A percentile compares a stretch with the other conserved stretches of the same genome.
phyloP scores from a whole-genome alignment of 805 yeast species.

The Starmerella khaoyaiensis region DNA sequence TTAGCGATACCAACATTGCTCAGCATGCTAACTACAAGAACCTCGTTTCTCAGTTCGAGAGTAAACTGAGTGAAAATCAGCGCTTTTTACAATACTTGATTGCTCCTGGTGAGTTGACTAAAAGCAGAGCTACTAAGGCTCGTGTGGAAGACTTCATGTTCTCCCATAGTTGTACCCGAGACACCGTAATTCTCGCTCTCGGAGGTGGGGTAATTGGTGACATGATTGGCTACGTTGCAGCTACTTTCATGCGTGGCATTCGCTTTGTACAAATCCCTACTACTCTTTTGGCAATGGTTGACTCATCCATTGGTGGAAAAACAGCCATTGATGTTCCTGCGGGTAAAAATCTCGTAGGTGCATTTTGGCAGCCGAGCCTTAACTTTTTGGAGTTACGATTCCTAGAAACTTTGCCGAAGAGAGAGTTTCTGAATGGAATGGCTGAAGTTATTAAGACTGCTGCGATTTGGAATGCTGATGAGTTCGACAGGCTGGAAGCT shows the following conservation, averaged over 20 bases:
- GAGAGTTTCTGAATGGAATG: constrained; percentile 96
- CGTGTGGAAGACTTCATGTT: constrained; percentile 82
- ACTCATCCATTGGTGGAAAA: constrained; percentile 95
- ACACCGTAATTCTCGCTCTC: constrained; percentile 82
- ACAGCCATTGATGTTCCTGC: constrained; percentile 95
- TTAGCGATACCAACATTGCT: constrained; percentile 70
- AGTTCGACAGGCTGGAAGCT: constrained; percentile 71
- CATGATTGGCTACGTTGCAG: constrained; percentile 98
- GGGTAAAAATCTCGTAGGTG: constrained; percentile 92
- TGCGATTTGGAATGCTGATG: constrained; percentile 89
- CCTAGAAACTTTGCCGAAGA: constrained; percentile 72
- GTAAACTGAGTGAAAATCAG: constrained; percentile 7
- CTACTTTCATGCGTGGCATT: constrained; percentile 97
- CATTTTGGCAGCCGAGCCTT: constrained; percentile 91
- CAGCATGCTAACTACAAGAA: constrained; percentile 33
- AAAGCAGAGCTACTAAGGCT: constrained; percentile 79
- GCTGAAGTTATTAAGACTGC: constrained; percentile 97
- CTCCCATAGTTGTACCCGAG: constrained; percentile 80
- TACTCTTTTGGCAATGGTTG: constrained; percentile 90
- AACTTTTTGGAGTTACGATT: constrained; percentile 81
- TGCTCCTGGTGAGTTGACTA: constrained; percentile 87
- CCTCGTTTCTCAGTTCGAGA: constrained; percentile 31
- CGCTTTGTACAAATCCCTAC: constrained; percentile 91
- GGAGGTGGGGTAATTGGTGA: constrained; percentile 99
- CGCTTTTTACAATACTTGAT: constrained; percentile 64